Evolutionary conservation across 805 yeast genomes (phyloP), one percentile per base, ranked within the genome.

Genomic region (Ogataea ganodermae): DNA sequence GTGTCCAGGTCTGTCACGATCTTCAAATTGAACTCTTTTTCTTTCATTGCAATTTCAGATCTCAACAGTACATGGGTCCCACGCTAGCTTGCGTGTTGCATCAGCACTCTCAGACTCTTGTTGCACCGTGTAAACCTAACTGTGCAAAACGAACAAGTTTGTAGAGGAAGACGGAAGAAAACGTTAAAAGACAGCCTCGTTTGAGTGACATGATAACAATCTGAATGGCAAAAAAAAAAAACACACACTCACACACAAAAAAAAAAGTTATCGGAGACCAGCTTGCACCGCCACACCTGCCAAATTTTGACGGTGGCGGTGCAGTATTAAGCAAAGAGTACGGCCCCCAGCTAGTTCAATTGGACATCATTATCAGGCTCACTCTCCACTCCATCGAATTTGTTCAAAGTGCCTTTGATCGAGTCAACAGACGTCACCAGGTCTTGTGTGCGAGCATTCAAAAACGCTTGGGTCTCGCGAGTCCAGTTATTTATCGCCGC

Each of bases 1-100:
- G 77, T 76, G 38, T 79, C 74, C 44, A 80, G 61, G 50, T 81
- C 86, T 1, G 80, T 76, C 9, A 72, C 68, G 39, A 80, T 53
- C 48, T 71, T 73, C 46, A 80, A 63, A 4, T 68, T 65, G 66
- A 70, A 49, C 43, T 51, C 56, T 49, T 49, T 51, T 45, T 24
- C 30, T 24, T 17, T 24, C 24, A 38, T 24, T 10, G 14, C 36
- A 7, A 38, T n/a, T 13, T 30, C 14, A 18, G 17, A 24, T 38
- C 10, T 33, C 23, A 33, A 12, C n/a, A 20, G 23, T 33, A 4
- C 36, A 33, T 33, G 17, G 23, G 18, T 3, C 3, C 12, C 12
- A 8, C 16, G 17, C 8, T n/a, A n/a, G n/a, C 16, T 16, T 30
- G 33, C 14, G 16, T 30, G 33, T 14, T 14, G n/a, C 33, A 30